phyloP scores from a whole-genome alignment of 768 basidiomycete genomes.

The Pisolithus tinctorius region DNA sequence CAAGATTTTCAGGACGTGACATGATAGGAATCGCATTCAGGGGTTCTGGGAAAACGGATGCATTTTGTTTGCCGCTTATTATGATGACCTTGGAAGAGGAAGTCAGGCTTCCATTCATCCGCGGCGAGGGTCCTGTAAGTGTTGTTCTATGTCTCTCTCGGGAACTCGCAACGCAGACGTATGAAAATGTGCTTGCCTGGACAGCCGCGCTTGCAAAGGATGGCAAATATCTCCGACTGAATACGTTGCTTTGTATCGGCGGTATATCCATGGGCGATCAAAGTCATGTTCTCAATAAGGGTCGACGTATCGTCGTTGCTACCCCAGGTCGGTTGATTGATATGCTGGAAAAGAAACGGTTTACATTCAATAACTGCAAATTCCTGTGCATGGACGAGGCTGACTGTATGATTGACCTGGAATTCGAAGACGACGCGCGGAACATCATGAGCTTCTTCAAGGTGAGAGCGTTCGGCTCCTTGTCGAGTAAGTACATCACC shows the following conservation, averaged over 20 bases:
- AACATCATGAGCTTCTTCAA: conserved; percentile 99
- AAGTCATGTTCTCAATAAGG: conserved; percentile 82
- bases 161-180: conserved; percentile 94
- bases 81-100: conserved; percentile 97
- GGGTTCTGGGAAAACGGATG: conserved; percentile 97
- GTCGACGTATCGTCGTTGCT: conserved; percentile 92
- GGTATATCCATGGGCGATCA: conserved; percentile 99
- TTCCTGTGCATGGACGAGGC: conserved; percentile 99
- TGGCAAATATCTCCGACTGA: conserved; percentile 76
- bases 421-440: conserved; percentile 97
- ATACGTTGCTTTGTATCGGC: conserved; percentile 90
- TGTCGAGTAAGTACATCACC: neutral
- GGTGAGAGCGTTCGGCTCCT: conserved; percentile 35
- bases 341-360: conserved; percentile 93
- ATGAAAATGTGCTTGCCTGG: conserved; percentile 90
- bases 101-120: conserved; percentile 77
- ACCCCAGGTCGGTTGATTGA: conserved; percentile 96
- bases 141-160: conserved; percentile 95
- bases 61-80: conserved; percentile 95
- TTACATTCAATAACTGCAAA: conserved; percentile 92
- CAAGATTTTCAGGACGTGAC: conserved; percentile 89
- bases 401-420: conserved; percentile 97
- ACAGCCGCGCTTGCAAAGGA: conserved; percentile 74
- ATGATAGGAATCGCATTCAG: conserved; percentile 99
- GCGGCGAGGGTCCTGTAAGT: conserved; percentile 96